phyloP scores from a whole-genome alignment of 176 grass and related monocot genomes.

The Cymbopogon citratus region DNA sequence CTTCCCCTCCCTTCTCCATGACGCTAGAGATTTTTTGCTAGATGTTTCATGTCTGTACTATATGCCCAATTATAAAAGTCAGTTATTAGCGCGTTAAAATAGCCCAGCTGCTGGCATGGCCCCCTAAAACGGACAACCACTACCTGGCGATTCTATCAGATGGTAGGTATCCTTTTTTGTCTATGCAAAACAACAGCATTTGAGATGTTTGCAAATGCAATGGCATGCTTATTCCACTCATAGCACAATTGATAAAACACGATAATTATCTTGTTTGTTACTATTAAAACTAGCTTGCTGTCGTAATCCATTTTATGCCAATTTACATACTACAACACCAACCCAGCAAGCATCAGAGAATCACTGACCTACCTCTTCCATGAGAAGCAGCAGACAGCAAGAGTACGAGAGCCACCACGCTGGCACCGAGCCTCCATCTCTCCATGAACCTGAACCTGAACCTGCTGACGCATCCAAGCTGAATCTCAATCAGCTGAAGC shows the following conservation, averaged over 20 bases:
- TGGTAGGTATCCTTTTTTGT: not conserved
- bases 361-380: conserved; percentile 1
- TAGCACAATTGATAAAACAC: not conserved
- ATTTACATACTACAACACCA: not conserved
- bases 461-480: not conserved
- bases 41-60: not conserved
- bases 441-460: conserved; percentile 26
- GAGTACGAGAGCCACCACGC: conserved; percentile 9
- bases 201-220: not conserved
- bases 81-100: not conserved
- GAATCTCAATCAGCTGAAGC: not conserved
- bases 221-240: not conserved
- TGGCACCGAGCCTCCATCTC: not conserved
- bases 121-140: not conserved
- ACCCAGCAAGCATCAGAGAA: not conserved
- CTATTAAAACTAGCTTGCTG: not conserved
- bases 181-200: not conserved
- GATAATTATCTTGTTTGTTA: not conserved
- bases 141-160: not conserved
- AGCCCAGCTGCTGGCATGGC: not conserved
- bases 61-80: not conserved
- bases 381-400: conserved; percentile 14
- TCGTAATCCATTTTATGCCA: not conserved
- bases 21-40: not conserved
- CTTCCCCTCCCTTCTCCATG: not conserved